Conservation (phyloP, 495 filamentous ascomycete species). For the Hyaloscypha finlandica region DNA sequence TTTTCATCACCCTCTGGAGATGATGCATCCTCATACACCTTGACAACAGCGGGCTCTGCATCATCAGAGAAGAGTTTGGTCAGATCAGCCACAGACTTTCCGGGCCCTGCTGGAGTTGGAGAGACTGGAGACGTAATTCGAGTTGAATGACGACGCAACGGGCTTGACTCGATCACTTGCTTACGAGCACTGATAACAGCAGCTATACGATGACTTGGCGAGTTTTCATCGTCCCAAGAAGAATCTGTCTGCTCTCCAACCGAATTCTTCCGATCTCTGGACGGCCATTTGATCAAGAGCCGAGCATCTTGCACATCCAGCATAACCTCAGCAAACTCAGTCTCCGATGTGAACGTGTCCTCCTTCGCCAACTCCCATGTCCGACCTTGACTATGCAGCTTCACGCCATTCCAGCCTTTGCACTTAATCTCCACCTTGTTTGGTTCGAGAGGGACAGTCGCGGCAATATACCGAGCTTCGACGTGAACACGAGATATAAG, state of each 20-base stretch:
- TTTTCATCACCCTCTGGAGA: conserved; percentile 25
- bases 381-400: conserved; percentile 87
- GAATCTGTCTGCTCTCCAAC: conserved; percentile 63
- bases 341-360: conserved; percentile 88
- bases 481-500: conserved; percentile 92
- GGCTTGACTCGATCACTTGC: conserved; percentile 59
- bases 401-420: conserved; percentile 93
- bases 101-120: conserved; percentile 59
- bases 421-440: conserved; percentile 82
- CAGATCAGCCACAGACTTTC: conserved; percentile 11
- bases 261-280: conserved; percentile 56
- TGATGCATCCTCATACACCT: conserved; percentile 61
- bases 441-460: conserved; percentile 44
- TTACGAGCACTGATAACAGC: conserved; percentile 33
- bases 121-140: conserved; percentile 72
- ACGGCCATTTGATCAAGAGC: conserved; percentile 86
- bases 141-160: conserved; percentile 61
- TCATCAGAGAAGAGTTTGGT: conserved; percentile 28
- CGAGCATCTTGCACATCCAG: conserved; percentile 92
- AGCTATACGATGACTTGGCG: conserved; percentile 43
- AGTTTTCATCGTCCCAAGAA: conserved; percentile 63
- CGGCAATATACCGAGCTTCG: conserved; percentile 78
- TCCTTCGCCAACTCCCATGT: conserved; percentile 85
- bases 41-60: conserved; percentile 31
- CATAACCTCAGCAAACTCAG: conserved; percentile 89